These are phyloP conservation scores for Didymella arachidicola DNA, from an alignment of 2,329 filamentous ascomycete genomes.

Conservation along the genomic window DNA sequence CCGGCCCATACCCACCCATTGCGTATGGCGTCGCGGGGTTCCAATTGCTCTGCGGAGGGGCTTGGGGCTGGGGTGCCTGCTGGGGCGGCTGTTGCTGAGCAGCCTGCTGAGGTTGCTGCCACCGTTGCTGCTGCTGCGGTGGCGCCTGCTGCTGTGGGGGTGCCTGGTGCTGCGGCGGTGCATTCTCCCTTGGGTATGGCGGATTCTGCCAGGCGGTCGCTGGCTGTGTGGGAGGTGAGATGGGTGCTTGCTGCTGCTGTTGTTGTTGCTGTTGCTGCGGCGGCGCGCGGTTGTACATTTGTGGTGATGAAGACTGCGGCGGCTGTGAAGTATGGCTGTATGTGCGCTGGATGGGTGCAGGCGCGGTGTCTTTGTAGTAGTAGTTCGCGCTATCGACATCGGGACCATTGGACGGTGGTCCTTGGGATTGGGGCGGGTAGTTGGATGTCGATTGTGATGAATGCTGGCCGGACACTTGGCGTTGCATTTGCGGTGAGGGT, in stretches of 20 bases:
- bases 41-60: conserved; percentile 40
- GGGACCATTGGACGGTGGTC: conserved; percentile 41
- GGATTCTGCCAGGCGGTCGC: conserved; percentile 42
- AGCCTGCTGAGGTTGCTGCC: conserved; percentile 20
- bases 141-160: conserved; percentile 22
- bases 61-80: conserved; percentile 25
- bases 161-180: conserved; percentile 29
- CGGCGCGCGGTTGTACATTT: conserved; percentile 39
- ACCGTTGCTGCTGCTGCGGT: conserved; percentile 26
- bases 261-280: conserved; percentile 25
- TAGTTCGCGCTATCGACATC: conserved; percentile 46
- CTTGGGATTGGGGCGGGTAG: conserved; percentile 49
- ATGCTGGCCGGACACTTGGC: conserved; percentile 46
- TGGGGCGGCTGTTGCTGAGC: conserved; percentile 33
- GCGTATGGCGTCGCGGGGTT: conserved; percentile 49
- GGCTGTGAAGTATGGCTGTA: conserved; percentile 45
- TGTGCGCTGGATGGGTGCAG: conserved; percentile 40
- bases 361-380: conserved; percentile 43
- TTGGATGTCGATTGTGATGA: conserved; percentile 38
- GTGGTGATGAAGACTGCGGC: conserved; percentile 47
- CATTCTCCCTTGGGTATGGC: conserved; percentile 44
- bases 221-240: conserved; percentile 44
- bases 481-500: conserved; percentile 50
- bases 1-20: conserved; percentile 52
- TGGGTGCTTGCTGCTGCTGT: conserved; percentile 32